Evolutionary conservation across 352 stramenopile species (phyloP).

Genomic region (Nannochloropsis limnetica): DNA sequence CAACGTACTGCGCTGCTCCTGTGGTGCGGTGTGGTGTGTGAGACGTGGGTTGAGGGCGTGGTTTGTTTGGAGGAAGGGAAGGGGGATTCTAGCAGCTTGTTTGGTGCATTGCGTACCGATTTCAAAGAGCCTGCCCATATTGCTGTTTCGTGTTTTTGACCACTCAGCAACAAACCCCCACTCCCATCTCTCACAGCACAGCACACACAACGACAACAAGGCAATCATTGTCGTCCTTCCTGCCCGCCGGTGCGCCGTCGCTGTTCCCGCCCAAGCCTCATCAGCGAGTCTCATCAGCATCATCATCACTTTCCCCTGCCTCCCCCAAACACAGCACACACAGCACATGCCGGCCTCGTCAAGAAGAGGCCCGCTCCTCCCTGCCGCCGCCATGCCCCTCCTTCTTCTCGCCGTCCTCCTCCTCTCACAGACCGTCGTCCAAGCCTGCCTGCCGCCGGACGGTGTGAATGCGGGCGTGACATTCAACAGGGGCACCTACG

Average conservation of each 20-base stretch:
- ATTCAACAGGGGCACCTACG: not conserved
- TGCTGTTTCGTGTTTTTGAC: not conserved
- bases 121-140: not conserved
- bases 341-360: not conserved
- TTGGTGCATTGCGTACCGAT: no score
- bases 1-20: not conserved
- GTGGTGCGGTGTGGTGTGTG: not conserved
- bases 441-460: not conserved
- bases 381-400: not conserved
- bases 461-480: slow-evolving; percentile 27
- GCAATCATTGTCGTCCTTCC: not conserved
- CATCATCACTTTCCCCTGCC: not conserved
- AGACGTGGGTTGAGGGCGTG: not conserved
- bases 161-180: not conserved
- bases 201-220: not conserved
- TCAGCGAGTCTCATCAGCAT: not conserved
- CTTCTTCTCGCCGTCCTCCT: not conserved
- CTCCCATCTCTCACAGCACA: not conserved
- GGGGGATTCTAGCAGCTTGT: no score
- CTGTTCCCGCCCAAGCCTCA: no score
- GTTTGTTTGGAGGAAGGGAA: not conserved
- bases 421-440: not conserved
- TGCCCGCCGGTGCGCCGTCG: not conserved
- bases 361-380: not conserved
- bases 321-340: not conserved